Percentiles rank a stretch among this genome's conserved stretches.
Conservation (phyloP, 306 rosid genomes). For the Dalbergia cultrata region DNA sequence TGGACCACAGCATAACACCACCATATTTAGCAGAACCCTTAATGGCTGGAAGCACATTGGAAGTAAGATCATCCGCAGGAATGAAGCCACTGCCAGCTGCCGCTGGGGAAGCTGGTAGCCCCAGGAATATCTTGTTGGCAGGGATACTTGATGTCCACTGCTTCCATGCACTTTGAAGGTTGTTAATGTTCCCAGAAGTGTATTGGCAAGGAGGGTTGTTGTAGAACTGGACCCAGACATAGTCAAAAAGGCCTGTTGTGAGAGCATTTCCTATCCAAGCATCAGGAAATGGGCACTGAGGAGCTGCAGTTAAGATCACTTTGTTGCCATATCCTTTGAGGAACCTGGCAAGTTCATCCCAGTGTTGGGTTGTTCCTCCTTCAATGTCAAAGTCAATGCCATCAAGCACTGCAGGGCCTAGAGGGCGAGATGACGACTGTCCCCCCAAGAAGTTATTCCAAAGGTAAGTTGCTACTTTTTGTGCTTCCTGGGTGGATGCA, state of each 20-base stretch:
- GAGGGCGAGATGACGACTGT: conserved; percentile 49
- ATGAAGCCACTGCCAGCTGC: conserved; percentile 55
- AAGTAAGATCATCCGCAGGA: conserved; percentile 46
- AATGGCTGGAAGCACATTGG: conserved; percentile 55
- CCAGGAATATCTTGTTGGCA: conserved; percentile 53
- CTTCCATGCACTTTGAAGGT: conserved; percentile 49
- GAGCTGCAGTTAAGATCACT: conserved; percentile 52
- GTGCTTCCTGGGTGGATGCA: conserved; percentile 48
- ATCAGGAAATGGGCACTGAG: conserved; percentile 59
- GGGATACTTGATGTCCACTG: conserved; percentile 41
- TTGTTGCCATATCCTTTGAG: conserved; percentile 41
- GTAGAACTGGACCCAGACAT: conserved; percentile 51
- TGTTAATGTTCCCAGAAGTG: conserved; percentile 22
- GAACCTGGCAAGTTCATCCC: conserved; percentile 41
- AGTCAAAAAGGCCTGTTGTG: conserved; percentile 42
- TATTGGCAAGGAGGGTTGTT: conserved; percentile 47
- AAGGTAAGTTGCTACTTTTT: conserved; percentile 46
- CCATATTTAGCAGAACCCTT: conserved; percentile 52
- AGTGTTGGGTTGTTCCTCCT: conserved; percentile 43
- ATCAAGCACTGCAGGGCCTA: conserved; percentile 56
- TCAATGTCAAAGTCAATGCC: conserved; percentile 48
- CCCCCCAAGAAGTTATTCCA: conserved; percentile 66
- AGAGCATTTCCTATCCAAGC: conserved; percentile 51
- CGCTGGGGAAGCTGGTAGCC: conserved; percentile 49
- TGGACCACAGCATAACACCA: conserved; percentile 58